These are phyloP conservation scores for Dioscorea alata DNA, from an alignment of 106 monocot genomes.

Conservation along the genomic window DNA sequence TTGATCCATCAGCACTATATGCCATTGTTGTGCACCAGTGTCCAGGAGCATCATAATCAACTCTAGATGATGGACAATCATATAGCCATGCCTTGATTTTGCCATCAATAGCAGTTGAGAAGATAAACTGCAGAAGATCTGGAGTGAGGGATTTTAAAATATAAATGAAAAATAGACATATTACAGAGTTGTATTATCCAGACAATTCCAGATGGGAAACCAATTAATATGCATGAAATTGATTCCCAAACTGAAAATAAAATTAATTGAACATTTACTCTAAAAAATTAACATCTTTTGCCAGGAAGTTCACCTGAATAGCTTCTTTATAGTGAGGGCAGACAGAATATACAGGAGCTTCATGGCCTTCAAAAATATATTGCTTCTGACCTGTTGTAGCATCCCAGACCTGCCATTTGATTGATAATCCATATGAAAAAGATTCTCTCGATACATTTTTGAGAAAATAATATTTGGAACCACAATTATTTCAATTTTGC, in stretches of 20 bases:
- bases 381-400: conserved; percentile 53
- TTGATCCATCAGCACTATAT: conserved; percentile 89
- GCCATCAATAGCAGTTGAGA: conserved; percentile 86
- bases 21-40: conserved; percentile 93
- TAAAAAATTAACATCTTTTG: neutral
- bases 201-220: no score
- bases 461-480: neutral
- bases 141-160: neutral
- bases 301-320: conserved; percentile 53
- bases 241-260: neutral
- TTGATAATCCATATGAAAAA: neutral
- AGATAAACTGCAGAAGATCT: conserved; percentile 69
- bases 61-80: conserved; percentile 79
- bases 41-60: conserved; percentile 97
- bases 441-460: neutral
- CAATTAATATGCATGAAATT: neutral
- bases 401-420: conserved; percentile 62
- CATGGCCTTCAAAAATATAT: conserved; percentile 74
- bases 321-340: conserved; percentile 75
- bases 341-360: conserved; percentile 73
- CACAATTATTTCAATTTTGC: no score
- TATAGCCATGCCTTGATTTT: conserved; percentile 98
- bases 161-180: neutral
- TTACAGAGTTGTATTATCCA: neutral
- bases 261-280: neutral